phyloP scores from a whole-genome alignment of 306 rosid species.

The Lupinus albus region DNA sequence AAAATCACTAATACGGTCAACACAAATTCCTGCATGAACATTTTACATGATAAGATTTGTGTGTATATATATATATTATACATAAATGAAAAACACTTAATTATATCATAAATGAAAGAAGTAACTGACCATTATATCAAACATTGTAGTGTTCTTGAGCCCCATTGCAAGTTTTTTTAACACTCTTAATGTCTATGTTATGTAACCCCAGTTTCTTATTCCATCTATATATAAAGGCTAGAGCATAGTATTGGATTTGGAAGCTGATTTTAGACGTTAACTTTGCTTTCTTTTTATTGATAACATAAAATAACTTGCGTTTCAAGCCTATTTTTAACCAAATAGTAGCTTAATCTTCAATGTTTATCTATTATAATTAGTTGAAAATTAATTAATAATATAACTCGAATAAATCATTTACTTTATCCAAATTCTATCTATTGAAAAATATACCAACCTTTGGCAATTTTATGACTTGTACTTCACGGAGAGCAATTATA shows the following conservation, averaged over 20 bases:
- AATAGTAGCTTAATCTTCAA: neutral
- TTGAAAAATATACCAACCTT: no score
- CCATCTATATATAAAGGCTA: slow-evolving; percentile 41
- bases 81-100: slow-evolving; percentile 7
- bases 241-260: slow-evolving; percentile 6
- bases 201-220: slow-evolving; percentile 2
- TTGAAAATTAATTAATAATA: no score
- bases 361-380: no score
- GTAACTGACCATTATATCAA: slow-evolving; percentile 41
- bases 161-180: neutral
- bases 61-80: no score
- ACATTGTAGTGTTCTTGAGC: slow-evolving; percentile 21
- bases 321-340: slow-evolving; percentile 18
- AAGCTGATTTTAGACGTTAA: slow-evolving; percentile 35
- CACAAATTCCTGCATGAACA: slow-evolving; percentile 39
- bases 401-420: no score
- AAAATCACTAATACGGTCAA: slow-evolving; percentile 33
- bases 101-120: no score
- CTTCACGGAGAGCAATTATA: no score
- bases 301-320: slow-evolving; percentile 37
- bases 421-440: no score
- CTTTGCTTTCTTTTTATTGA: slow-evolving; percentile 33
- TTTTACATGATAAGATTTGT: slow-evolving; percentile 2
- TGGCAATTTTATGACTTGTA: no score
- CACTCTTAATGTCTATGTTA: slow-evolving; percentile 14